phyloP scores from a whole-genome alignment of 495 filamentous ascomycete genomes.

The Lasiosphaeria hispida region DNA sequence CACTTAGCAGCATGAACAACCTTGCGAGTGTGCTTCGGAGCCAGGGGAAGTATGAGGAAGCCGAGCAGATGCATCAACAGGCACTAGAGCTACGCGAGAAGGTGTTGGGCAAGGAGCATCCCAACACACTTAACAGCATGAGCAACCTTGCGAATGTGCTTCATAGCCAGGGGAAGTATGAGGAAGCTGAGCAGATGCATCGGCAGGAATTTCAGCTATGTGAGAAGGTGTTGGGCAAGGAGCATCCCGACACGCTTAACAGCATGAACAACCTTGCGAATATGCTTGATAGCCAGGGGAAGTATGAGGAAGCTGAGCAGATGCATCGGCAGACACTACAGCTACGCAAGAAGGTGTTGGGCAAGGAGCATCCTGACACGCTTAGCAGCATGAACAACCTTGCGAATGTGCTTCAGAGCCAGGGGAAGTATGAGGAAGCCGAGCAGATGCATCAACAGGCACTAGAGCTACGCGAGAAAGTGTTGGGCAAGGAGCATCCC shows the following conservation, averaged over 20 bases:
- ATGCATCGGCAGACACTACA: too few relatives aligned
- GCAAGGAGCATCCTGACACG: constrained; percentile 9
- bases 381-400: too few relatives aligned
- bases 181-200: constrained; percentile 18
- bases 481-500: constrained; percentile 15
- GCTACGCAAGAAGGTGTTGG: too few relatives aligned
- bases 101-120: constrained; percentile 15
- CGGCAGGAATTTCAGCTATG: constrained; percentile 1
- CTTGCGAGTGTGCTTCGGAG: constrained; percentile 1
- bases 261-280: too few relatives aligned
- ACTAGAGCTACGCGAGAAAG: constrained; percentile 6
- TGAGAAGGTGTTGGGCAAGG: constrained; percentile 12
- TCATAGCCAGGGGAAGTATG: constrained; percentile 16
- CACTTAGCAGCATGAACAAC: constrained; percentile 20
- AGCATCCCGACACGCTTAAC: too few relatives aligned
- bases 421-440: constrained; percentile 15
- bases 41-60: constrained; percentile 14
- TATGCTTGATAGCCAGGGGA: too few relatives aligned
- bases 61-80: constrained; percentile 15
- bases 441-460: constrained; percentile 16
- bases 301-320: too few relatives aligned
- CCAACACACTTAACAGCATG: constrained; percentile 11
- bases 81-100: constrained; percentile 8
- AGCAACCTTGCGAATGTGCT: constrained; percentile 13
- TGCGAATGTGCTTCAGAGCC: background rate